Evolutionary conservation across 139 green algal species (phyloP), one percentile per base, ranked within the genome.

Genomic region (Microglena sp.): DNA sequence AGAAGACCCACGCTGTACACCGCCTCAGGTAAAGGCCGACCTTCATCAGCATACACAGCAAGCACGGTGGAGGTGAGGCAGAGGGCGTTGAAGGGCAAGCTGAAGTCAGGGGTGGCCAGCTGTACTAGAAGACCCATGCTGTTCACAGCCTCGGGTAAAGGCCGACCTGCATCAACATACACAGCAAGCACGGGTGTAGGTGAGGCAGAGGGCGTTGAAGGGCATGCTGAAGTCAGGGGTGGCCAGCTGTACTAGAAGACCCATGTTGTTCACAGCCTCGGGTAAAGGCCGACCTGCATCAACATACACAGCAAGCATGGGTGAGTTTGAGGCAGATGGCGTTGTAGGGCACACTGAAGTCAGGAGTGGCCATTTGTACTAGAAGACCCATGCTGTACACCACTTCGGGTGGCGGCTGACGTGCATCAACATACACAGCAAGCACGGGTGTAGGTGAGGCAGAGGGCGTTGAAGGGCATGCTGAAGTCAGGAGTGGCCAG

Each of bases 401-500:
- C 53, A 60, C 11, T n/a, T n/a, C n/a, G n/a, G n/a, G n/a, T n/a
- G n/a, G n/a, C n/a, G n/a, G n/a, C n/a, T n/a, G n/a, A n/a, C n/a
- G n/a, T n/a, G n/a, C n/a, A n/a, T n/a, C 86, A 7, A 95, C 66
- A 35, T 83, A 84, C 0, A 97, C 70, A 0, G 90, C 83, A 21
- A 96, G 55, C 29, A 95, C 62, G 1, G n/a, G 92, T 97, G 50
- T 65, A 85, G 1, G 87, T 90, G 28, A 98, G 77, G 63, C 88
- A 95, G 35, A 84, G 79, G 24, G 96, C 91, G 62, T 97, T 97
- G 79, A 96, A 98, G 2, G 88, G 86, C 92, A 98, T 98, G 62
- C 76, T 89, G 71, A 95, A 87, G 78, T 98, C 92, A 0, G 92
- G 89, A 8, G 83, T 81, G 0, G 92, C 77, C n/a, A 96, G 60